These are phyloP conservation scores for Periconia macrospinosa DNA, from an alignment of 2,329 filamentous ascomycete genomes.

Conservation along the genomic window DNA sequence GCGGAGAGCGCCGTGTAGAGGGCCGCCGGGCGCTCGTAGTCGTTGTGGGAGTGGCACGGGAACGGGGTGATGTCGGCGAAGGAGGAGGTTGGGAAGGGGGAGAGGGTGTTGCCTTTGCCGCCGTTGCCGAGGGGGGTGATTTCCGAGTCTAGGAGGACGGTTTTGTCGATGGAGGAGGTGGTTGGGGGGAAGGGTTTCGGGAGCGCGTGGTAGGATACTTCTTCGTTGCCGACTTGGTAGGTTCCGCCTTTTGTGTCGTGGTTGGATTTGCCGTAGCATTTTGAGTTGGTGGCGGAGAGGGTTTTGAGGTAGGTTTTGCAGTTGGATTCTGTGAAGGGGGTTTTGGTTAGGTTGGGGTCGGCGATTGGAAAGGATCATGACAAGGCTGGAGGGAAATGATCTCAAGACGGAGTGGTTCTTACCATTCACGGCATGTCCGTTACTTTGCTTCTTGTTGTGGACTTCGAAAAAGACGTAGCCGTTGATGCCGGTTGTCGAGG, in stretches of 20 bases:
- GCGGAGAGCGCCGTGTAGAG: constrained; percentile 63
- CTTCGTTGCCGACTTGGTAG: constrained; percentile 13
- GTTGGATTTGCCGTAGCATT: constrained; percentile 13
- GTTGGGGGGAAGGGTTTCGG: constrained; percentile 13
- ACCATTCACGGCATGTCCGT: constrained; percentile 12
- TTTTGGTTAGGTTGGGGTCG: neutral
- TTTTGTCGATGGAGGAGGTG: constrained; percentile 3
- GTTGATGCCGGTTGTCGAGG: constrained; percentile 12
- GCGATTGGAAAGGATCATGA: neutral
- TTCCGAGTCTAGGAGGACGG: constrained; percentile 5
- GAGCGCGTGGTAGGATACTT: constrained; percentile 17
- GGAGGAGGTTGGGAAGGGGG: constrained; percentile 12
- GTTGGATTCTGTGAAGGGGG: constrained; percentile 1
- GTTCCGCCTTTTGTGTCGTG: constrained; percentile 20
- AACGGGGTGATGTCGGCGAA: constrained; percentile 52
- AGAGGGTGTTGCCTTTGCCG: constrained; percentile 10
- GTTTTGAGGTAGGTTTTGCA: constrained; percentile 15
- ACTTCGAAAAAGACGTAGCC: constrained; percentile 19
- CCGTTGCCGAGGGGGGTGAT: constrained; percentile 7
- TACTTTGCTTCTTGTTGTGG: constrained; percentile 15
- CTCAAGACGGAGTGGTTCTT: neutral
- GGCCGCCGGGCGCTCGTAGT: constrained; percentile 59
- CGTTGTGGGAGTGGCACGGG: constrained; percentile 69
- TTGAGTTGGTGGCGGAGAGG: constrained; percentile 6
- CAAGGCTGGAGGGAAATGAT: neutral